These are phyloP conservation scores for Lecanosticta acicola DNA, from an alignment of 2,329 filamentous ascomycete genomes.

Conservation along the genomic window DNA sequence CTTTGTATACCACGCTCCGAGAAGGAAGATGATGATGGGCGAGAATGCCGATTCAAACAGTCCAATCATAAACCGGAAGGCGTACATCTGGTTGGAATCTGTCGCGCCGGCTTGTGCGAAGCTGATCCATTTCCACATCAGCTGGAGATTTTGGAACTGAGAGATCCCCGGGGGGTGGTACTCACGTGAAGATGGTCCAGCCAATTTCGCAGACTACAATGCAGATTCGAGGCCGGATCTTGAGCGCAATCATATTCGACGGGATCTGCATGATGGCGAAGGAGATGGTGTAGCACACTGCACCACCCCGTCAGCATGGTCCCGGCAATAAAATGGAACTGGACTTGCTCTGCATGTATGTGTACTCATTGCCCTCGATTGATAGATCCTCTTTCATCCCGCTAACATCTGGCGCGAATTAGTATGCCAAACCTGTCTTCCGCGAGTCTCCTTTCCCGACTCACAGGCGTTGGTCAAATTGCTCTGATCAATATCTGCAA, in stretches of 20 bases:
- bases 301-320: too few relatives aligned
- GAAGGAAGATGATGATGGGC: constrained; percentile 16
- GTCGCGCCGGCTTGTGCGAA: constrained; percentile 14
- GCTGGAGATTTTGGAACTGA: neutral
- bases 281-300: constrained; percentile 15
- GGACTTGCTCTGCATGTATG: constrained; percentile 11
- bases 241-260: constrained; percentile 10
- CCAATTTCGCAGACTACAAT: constrained; percentile 8
- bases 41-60: constrained; percentile 13
- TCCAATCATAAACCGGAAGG: constrained; percentile 11
- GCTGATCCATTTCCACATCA: neutral
- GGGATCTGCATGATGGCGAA: constrained; percentile 15
- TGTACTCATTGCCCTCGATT: constrained; percentile 33
- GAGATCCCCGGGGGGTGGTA: too few relatives aligned
- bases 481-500: constrained; percentile 7
- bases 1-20: constrained; percentile 14
- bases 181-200: constrained; percentile 13
- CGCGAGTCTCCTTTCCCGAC: neutral
- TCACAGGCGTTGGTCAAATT: constrained; percentile 11
- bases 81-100: constrained; percentile 12
- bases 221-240: constrained; percentile 10
- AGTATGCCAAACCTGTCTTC: neutral
- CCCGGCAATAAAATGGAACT: neutral
- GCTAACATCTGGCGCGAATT: constrained; percentile 22
- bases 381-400: constrained; percentile 40